Evolutionary conservation across 1,284 basidiomycete species (phyloP), one percentile per base, ranked within the genome.

Genomic region (Ceratobasidium sp.): DNA sequence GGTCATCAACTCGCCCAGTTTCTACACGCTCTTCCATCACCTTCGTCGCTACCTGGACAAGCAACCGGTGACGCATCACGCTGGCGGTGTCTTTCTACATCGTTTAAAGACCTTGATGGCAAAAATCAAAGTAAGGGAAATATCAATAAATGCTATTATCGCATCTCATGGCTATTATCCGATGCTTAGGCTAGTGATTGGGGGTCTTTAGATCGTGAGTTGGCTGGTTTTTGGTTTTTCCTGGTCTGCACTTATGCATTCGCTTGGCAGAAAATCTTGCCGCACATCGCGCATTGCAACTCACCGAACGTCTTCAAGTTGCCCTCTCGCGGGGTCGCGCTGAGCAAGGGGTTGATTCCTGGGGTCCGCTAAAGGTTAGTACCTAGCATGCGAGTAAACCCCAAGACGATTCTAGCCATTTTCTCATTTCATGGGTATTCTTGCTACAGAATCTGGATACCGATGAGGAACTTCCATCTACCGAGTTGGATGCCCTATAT

Each of bases 51-150:
- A 82, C 7, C 81, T 91, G 2, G 73, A 78, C 11, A 86, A 89
- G 34, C 89, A 90, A 77, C 78, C 78, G 1, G 25, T 76, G 6
- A 89, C 89, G 0, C 89, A 91, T 79, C 81, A 80, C 0, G 84
- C 85, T 0, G 90, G 87, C 0, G 88, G 88, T 1, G 85, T 87
- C 57, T 90, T 91, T 79, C 82, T 90, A 19, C 86, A 88, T 46
- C 86, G 86, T 1, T 81, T 91, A 80, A 91, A 91, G 81, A 89
- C 88, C 0, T 80, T 91, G 52, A 91, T 91, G 89, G 90, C 90
- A 4, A 91, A 91, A 76, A 79, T 91, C 67, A 91, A 91, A 86
- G 90, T 88, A 74, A 22, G 37, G 37, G 37, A 40, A 40, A 40
- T 52, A 5, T 1, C 49, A 19, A n/a, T 9, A 49, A 51, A 15